A percentile compares a stretch with the other conserved stretches of the same genome.
phyloP scores from a whole-genome alignment of 148 eudicot species.

The Rhododendron kiyosumense region DNA sequence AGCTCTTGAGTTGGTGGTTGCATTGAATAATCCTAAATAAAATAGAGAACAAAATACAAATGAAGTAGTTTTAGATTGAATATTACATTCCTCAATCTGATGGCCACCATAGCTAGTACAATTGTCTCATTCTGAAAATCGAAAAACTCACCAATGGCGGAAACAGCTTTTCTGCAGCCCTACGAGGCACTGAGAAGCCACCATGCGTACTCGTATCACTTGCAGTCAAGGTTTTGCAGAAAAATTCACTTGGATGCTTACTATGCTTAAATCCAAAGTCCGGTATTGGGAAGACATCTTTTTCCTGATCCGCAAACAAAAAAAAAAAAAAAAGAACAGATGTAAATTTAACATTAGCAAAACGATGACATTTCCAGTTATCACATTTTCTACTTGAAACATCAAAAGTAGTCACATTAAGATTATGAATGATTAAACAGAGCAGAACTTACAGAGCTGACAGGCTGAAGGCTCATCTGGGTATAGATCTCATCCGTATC shows the following conservation, averaged over 20 bases:
- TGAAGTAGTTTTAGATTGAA: background rate
- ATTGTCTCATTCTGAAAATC: background rate
- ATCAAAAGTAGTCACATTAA: background rate
- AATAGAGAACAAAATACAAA: background rate
- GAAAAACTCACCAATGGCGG: conserved; percentile 66
- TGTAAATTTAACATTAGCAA: background rate
- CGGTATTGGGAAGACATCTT: conserved; percentile 72
- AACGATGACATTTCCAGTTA: background rate
- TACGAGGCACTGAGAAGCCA: conserved; percentile 97
- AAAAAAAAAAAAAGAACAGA: background rate
- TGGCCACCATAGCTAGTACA: background rate
- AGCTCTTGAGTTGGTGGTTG: conserved; percentile 99
- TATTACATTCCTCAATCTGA: background rate
- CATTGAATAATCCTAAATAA: conserved; percentile 80
- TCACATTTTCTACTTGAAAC: background rate
- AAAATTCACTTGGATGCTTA: conserved; percentile 87
- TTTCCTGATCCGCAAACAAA: conserved; percentile 55
- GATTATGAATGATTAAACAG: background rate
- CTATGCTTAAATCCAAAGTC: conserved; percentile 66
- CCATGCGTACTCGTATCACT: conserved; percentile 98
- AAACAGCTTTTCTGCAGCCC: conserved; percentile 97
- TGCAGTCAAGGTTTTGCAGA: conserved; percentile 95
- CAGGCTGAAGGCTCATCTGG: conserved; percentile 95
- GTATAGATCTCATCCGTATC: conserved; percentile 97
- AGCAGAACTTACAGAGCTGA: conserved; percentile 58